Conservation (phyloP, 2,329 filamentous ascomycete genomes). For the Stromatinia cepivora region DNA sequence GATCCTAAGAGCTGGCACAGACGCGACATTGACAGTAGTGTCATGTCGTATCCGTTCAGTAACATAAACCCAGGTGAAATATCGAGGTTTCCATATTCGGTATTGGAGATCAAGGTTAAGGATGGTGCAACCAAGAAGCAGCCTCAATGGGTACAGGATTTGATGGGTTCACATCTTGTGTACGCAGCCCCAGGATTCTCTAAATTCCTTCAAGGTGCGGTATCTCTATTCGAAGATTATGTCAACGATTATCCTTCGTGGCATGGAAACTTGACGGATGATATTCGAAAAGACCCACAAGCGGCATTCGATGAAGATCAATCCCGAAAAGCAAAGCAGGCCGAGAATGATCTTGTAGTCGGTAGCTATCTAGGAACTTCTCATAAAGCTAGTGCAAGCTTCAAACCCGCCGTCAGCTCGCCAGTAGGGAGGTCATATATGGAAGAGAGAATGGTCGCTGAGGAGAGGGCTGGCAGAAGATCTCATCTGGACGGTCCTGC, state of each 20-base stretch:
- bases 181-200: constrained; percentile 89
- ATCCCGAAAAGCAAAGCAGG: constrained; percentile 74
- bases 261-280: constrained; percentile 86
- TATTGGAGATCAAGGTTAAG: constrained; percentile 89
- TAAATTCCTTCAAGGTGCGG: constrained; percentile 94
- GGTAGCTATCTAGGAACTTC: constrained; percentile 73
- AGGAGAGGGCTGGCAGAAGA: constrained; percentile 41
- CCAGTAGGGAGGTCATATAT: constrained; percentile 67
- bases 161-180: constrained; percentile 90
- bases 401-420: constrained; percentile 63
- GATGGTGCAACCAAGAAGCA: constrained; percentile 65
- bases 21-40: constrained; percentile 78
- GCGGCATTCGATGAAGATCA: constrained; percentile 90
- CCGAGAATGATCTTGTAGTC: constrained; percentile 84
- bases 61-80: constrained; percentile 89
- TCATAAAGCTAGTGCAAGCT: constrained; percentile 45
- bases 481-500: constrained; percentile 34
- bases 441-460: constrained; percentile 54
- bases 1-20: constrained; percentile 90
- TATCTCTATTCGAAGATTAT: constrained; percentile 89
- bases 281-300: constrained; percentile 92
- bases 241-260: constrained; percentile 97
- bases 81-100: constrained; percentile 82
- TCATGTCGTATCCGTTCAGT: constrained; percentile 84
- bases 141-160: constrained; percentile 83